A percentile compares a stretch with the other conserved stretches of the same genome.
phyloP scores from a whole-genome alignment of 2,329 filamentous ascomycete genomes.

The Calonectria multiphialidica region DNA sequence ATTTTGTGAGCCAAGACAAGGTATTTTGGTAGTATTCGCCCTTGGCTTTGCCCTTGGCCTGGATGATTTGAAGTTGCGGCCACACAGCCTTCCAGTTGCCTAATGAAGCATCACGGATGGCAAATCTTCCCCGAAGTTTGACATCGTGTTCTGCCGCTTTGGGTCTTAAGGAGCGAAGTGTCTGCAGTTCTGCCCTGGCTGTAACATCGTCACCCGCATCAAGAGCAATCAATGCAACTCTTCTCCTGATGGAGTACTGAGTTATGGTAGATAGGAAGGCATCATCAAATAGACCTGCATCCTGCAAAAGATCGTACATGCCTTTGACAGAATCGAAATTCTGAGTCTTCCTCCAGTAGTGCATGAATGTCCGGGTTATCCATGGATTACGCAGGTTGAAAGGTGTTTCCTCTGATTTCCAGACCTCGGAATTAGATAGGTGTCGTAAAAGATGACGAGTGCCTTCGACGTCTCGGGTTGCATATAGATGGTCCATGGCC shows the following conservation, averaged over 20 bases:
- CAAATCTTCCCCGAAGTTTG: constrained; percentile 43
- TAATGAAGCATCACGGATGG: constrained; percentile 43
- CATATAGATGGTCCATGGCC: constrained; percentile 35
- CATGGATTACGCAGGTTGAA: constrained; percentile 32
- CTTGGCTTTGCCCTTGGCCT: constrained; percentile 22
- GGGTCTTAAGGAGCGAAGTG: constrained; percentile 35
- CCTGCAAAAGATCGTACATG: constrained; percentile 44
- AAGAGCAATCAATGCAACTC: constrained; percentile 42
- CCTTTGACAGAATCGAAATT: constrained; percentile 38
- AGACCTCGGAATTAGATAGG: constrained; percentile 21
- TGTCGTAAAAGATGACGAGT: constrained; percentile 28
- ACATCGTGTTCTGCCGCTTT: constrained; percentile 38
- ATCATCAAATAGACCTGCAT: constrained; percentile 43
- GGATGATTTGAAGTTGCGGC: constrained; percentile 38
- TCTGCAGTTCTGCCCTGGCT: constrained; percentile 40
- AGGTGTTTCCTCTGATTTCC: not conserved
- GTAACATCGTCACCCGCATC: constrained; percentile 44
- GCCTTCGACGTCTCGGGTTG: constrained; percentile 29
- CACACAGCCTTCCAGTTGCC: constrained; percentile 44
- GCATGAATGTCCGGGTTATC: constrained; percentile 39
- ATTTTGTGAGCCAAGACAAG: constrained; percentile 50
- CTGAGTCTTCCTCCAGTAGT: constrained; percentile 42
- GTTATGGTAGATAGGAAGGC: constrained; percentile 28
- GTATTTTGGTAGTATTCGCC: constrained; percentile 41
- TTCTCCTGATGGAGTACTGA: constrained; percentile 46